phyloP scores from a whole-genome alignment of 139 green algal species.

The Chlamydomonas schloesseri region DNA sequence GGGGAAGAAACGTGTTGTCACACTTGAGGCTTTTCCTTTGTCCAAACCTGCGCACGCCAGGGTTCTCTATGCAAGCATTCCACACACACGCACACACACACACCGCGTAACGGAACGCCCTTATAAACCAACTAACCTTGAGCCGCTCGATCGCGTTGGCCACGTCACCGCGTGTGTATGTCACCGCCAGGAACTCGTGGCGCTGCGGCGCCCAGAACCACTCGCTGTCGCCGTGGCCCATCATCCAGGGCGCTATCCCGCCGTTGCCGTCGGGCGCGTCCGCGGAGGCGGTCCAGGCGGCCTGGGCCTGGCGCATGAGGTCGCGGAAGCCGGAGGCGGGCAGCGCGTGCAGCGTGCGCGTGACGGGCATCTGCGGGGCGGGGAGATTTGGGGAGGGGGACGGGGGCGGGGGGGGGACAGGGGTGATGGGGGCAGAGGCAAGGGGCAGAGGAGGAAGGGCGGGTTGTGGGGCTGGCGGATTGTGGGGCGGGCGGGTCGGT shows the following conservation, averaged over 20 bases:
- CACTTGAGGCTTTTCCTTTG: no score
- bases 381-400: no score
- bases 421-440: neutral
- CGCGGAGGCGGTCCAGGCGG: neutral
- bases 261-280: neutral
- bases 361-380: constrained; percentile 54
- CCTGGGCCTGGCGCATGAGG: constrained; percentile 47
- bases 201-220: constrained; percentile 68
- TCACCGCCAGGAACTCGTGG: constrained; percentile 55
- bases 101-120: no score
- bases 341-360: constrained; percentile 50
- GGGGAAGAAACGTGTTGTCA: no score
- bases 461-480: neutral
- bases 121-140: no score
- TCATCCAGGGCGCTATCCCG: constrained; percentile 50
- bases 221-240: constrained; percentile 55
- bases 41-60: no score
- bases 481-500: no score
- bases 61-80: no score
- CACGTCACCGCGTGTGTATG: constrained; percentile 57
- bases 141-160: neutral
- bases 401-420: neutral
- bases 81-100: no score
- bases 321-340: constrained; percentile 45
- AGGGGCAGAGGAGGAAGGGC: neutral